Conservation (phyloP, 768 basidiomycete species). For the Auricularia cornea region DNA sequence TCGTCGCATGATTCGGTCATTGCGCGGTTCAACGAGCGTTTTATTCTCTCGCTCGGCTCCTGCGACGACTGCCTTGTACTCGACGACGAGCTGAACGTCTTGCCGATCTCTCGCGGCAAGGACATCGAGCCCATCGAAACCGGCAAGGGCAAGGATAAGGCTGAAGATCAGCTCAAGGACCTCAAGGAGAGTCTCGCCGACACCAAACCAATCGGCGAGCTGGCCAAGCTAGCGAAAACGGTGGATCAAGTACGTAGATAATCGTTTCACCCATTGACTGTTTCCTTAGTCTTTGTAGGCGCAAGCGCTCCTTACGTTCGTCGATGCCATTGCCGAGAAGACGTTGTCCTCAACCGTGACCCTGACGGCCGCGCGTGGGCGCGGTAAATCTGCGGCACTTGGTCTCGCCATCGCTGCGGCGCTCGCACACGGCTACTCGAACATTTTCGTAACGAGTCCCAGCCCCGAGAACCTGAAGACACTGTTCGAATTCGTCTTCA, state of each 20-base stretch:
- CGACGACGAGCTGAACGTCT: conserved; percentile 96
- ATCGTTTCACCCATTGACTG: neutral
- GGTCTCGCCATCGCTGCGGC: conserved; percentile 92
- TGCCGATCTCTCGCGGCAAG: conserved; percentile 92
- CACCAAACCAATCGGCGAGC: conserved; percentile 79
- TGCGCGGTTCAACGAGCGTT: conserved; percentile 98
- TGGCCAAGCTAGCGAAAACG: conserved; percentile 85
- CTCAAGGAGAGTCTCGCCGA: conserved; percentile 73
- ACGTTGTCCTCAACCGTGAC: conserved; percentile 91
- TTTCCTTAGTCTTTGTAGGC: conserved; percentile 28
- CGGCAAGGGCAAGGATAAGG: conserved; percentile 38
- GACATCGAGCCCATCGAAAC: conserved; percentile 65
- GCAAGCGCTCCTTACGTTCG: conserved; percentile 87
- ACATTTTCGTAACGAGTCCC: conserved; percentile 96
- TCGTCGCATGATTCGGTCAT: conserved; percentile 79
- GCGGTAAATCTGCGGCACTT: conserved; percentile 95
- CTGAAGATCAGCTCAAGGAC: conserved; percentile 60
- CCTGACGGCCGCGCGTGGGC: conserved; percentile 87
- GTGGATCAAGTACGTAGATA: conserved; percentile 62
- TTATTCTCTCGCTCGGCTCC: conserved; percentile 92
- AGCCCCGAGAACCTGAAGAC: conserved; percentile 97
- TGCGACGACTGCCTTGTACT: conserved; percentile 89
- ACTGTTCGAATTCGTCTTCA: conserved; percentile 96
- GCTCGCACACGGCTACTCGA: conserved; percentile 87
- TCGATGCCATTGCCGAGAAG: conserved; percentile 89